phyloP scores from a whole-genome alignment of 2,329 filamentous ascomycete genomes.

The Trichothecium roseum region DNA sequence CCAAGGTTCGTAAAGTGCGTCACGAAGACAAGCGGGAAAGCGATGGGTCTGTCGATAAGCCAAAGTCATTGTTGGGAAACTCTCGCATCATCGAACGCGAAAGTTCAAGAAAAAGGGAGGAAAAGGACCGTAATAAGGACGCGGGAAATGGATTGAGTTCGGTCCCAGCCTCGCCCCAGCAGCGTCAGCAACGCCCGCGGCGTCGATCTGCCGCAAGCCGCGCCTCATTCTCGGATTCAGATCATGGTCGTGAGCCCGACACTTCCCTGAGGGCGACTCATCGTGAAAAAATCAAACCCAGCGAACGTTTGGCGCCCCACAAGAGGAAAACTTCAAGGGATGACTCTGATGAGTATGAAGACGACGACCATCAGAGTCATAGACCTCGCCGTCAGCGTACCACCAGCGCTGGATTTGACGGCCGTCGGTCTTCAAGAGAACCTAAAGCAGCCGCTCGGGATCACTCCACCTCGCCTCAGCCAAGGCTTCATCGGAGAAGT shows the following conservation, averaged over 20 bases:
- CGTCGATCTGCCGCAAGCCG: slow-evolving; percentile 11
- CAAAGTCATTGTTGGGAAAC: neutral
- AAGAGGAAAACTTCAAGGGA: slow-evolving; percentile 44
- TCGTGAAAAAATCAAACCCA: slow-evolving; percentile 36
- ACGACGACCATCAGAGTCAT: slow-evolving; percentile 38
- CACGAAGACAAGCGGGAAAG: slow-evolving; percentile 53
- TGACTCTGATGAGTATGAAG: slow-evolving; percentile 49
- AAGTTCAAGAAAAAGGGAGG: slow-evolving; percentile 16
- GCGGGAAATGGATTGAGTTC: slow-evolving; percentile 48
- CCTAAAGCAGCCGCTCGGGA: slow-evolving; percentile 18
- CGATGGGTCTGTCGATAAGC: slow-evolving; percentile 29
- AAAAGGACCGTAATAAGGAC: slow-evolving; percentile 34
- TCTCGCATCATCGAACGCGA: neutral
- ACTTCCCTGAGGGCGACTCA: slow-evolving; percentile 29
- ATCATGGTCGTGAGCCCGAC: slow-evolving; percentile 18
- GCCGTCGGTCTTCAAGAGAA: slow-evolving; percentile 19
- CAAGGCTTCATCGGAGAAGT: slow-evolving; percentile 50
- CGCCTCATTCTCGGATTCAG: slow-evolving; percentile 45
- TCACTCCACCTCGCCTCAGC: slow-evolving; percentile 50
- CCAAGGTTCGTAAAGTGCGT: slow-evolving; percentile 53
- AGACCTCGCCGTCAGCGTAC: slow-evolving; percentile 44
- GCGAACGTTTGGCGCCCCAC: slow-evolving; percentile 34
- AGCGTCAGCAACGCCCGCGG: slow-evolving; percentile 15
- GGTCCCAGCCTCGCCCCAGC: slow-evolving; percentile 45
- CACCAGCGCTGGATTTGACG: slow-evolving; percentile 31